These are phyloP conservation scores for Cyclanthera cordifolia DNA, from an alignment of 306 rosid species.

Conservation along the genomic window DNA sequence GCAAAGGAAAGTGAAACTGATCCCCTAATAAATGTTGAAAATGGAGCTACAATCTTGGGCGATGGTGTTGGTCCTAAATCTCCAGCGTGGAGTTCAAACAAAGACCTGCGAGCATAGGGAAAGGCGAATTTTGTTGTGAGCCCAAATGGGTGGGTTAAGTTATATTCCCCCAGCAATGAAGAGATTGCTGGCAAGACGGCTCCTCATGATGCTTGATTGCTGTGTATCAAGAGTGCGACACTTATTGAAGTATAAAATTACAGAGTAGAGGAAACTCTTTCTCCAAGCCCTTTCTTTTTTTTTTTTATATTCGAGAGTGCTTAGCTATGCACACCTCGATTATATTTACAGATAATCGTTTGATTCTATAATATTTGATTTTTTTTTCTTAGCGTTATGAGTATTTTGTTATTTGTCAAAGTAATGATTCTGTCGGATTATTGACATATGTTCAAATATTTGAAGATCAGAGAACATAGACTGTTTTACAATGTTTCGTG, in stretches of 20 bases:
- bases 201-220: constrained; percentile 8
- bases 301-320: no score
- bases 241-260: not conserved
- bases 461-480: constrained; percentile 1
- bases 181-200: constrained; percentile 37
- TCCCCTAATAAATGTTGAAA: constrained; percentile 50
- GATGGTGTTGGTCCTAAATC: constrained; percentile 21
- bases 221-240: constrained; percentile 11
- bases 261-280: constrained; percentile 12
- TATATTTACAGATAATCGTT: no score
- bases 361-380: no score
- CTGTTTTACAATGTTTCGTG: constrained; percentile 4
- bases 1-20: constrained; percentile 59
- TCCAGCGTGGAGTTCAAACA: constrained; percentile 55
- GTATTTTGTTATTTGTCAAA: constrained; percentile 5
- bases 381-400: not conserved
- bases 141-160: constrained; percentile 8
- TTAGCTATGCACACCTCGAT: no score
- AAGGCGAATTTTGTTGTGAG: constrained; percentile 1
- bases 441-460: not conserved
- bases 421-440: constrained; percentile 9
- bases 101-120: constrained; percentile 36
- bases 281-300: not conserved
- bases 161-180: constrained; percentile 29
- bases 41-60: constrained; percentile 31